Evolutionary conservation across 345 rosid genomes (phyloP).

Genomic region (Syzygium grande): DNA sequence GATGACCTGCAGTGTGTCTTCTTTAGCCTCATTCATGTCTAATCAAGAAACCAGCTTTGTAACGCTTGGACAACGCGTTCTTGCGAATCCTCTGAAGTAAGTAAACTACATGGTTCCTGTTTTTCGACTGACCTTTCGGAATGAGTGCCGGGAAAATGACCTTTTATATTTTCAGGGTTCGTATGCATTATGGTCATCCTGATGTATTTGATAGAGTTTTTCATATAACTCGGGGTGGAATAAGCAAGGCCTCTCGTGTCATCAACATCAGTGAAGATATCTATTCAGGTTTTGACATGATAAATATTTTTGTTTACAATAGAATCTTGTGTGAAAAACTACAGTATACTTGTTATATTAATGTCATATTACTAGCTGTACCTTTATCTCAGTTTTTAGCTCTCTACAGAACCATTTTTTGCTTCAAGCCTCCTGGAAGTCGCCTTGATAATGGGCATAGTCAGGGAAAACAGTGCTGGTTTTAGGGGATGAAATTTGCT

Average conservation of each 20-base stretch:
- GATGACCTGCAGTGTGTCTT: conserved; percentile 76
- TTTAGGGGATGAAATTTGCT: neutral
- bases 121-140: neutral
- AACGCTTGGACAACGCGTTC: conserved; percentile 90
- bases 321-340: neutral
- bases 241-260: conserved; percentile 99
- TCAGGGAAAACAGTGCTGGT: neutral
- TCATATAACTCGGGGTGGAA: conserved; percentile 97
- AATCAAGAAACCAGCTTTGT: conserved; percentile 95
- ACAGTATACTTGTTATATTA: neutral
- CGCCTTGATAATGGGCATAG: neutral
- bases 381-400: neutral
- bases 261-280: conserved; percentile 98
- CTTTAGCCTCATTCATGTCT: conserved; percentile 95
- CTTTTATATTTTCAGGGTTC: conserved; percentile 46
- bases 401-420: neutral
- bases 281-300: conserved; percentile 48
- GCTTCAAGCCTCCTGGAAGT: neutral
- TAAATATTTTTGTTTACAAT: neutral
- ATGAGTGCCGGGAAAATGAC: neutral
- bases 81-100: conserved; percentile 94
- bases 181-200: conserved; percentile 99
- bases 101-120: conserved; percentile 10
- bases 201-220: conserved; percentile 97
- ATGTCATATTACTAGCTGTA: neutral